Evolutionary conservation across 805 yeast genomes (phyloP).

Genomic region (Candida anglica): DNA sequence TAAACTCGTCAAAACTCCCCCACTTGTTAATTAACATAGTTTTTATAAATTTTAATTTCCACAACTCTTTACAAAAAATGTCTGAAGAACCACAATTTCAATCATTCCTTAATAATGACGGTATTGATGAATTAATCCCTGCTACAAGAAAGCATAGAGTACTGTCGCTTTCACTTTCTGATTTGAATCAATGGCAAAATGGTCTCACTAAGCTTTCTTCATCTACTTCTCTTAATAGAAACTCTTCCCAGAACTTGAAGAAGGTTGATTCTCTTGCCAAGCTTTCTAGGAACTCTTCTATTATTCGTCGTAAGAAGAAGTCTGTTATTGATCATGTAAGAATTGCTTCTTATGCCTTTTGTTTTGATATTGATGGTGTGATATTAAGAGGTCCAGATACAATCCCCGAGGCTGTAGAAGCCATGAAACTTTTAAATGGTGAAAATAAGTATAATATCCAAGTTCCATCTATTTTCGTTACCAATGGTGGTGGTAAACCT

Average conservation of each 20-base stretch:
- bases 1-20: too few species aligned
- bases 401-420: slow-evolving; percentile 74
- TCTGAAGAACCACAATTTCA: slow-evolving; percentile 33
- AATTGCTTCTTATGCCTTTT: slow-evolving; percentile 82
- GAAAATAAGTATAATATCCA: slow-evolving; percentile 71
- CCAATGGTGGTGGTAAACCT: slow-evolving; percentile 90
- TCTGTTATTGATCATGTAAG: slow-evolving; percentile 62
- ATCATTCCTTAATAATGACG: slow-evolving; percentile 69
- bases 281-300: slow-evolving; percentile 42
- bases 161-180: slow-evolving; percentile 64
- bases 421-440: slow-evolving; percentile 70
- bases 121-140: slow-evolving; percentile 65
- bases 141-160: slow-evolving; percentile 58
- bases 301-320: slow-evolving; percentile 45
- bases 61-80: background rate
- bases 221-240: slow-evolving; percentile 31
- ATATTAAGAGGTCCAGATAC: slow-evolving; percentile 81
- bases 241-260: slow-evolving; percentile 32
- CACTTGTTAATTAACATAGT: too few species aligned
- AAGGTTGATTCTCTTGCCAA: slow-evolving; percentile 44
- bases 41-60: too few species aligned
- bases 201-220: slow-evolving; percentile 39
- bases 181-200: slow-evolving; percentile 59
- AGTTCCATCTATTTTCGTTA: slow-evolving; percentile 81
- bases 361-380: slow-evolving; percentile 92